Evolutionary conservation across 352 stramenopile species (phyloP).

Genomic region (Globisporangium spiculum): DNA sequence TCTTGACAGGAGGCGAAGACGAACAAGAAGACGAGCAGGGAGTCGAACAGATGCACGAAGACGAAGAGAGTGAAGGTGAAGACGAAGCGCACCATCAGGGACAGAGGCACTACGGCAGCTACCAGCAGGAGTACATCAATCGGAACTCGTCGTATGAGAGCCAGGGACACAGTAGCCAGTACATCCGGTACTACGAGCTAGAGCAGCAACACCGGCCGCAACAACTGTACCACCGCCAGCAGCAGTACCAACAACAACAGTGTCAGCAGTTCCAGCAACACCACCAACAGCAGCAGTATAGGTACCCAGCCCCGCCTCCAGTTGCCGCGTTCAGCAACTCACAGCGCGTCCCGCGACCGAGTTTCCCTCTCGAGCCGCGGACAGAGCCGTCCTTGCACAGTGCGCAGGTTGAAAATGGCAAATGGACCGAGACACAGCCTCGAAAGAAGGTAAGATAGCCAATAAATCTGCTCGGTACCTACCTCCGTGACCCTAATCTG

Average conservation of each 20-base stretch:
- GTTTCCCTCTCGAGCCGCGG: constrained; percentile 4
- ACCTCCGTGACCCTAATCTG: neutral
- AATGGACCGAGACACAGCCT: neutral
- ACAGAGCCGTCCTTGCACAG: neutral
- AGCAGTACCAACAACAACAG: neutral
- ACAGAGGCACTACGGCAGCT: neutral
- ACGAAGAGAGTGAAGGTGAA: neutral
- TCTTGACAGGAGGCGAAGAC: neutral
- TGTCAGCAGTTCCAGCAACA: no score
- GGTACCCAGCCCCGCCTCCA: neutral
- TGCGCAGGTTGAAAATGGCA: neutral
- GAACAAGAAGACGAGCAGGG: no score
- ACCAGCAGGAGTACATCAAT: neutral
- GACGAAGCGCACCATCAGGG: neutral
- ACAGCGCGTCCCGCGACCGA: neutral
- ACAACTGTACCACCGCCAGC: neutral
- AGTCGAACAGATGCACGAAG: no score
- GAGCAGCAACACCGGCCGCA: neutral
- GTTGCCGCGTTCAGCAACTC: neutral
- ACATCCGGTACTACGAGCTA: neutral
- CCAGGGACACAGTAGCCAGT: neutral
- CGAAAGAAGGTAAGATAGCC: neutral
- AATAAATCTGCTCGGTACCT: neutral
- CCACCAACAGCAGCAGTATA: neutral
- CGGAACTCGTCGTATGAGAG: neutral